Evolutionary conservation across 805 yeast species (phyloP), one percentile per base, ranked within the genome.

Genomic region (Hanseniaspora clermontiae): DNA sequence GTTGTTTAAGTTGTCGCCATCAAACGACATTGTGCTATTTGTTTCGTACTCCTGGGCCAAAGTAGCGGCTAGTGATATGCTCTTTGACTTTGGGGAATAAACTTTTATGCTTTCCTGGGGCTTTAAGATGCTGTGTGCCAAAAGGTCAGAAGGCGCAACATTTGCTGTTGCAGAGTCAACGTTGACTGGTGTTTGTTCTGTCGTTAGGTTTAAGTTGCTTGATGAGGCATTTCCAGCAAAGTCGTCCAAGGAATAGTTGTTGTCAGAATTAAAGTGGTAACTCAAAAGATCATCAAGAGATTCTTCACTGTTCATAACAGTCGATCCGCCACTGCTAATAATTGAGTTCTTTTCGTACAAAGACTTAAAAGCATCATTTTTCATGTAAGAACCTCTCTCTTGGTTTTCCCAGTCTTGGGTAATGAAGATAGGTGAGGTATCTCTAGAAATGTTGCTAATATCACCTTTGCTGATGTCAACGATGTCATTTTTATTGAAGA

Each of bases 381-480:
- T 10, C 29, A 19, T 32, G 17, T 32, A 3, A 11, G 45, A 24
- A 12, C 15, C 12, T 6, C 11, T 10, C 15, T 9, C 14, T 14
- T 51, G 36, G 20, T 24, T 9, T 2, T 20, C 24, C 57, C 50
- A 46, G 3, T 37, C 32, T 27, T 46, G 40, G 6, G 57, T 53
- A n/a, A 53, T 53, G 19, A 38, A 31, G 8, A 53, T 53, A 6
- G 57, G 57, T 1, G 57, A 53, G 15, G 57, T 53, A 29, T 24
- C 51, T 46, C 46, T 43, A 5, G 57, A 53, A 37, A 45, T 27
- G 17, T 45, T 27, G 19, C 6, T 43, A n/a, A 43, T 24, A 5
- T 43, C 47, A 10, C 14, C 31, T 31, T 5, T 15, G 37, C 24
- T 45, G 15, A 32, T 19, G n/a, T 46, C 49, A 32, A 46, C 32